phyloP scores from a whole-genome alignment of 129 eudicot genomes.

The Tanacetum coccineum region DNA sequence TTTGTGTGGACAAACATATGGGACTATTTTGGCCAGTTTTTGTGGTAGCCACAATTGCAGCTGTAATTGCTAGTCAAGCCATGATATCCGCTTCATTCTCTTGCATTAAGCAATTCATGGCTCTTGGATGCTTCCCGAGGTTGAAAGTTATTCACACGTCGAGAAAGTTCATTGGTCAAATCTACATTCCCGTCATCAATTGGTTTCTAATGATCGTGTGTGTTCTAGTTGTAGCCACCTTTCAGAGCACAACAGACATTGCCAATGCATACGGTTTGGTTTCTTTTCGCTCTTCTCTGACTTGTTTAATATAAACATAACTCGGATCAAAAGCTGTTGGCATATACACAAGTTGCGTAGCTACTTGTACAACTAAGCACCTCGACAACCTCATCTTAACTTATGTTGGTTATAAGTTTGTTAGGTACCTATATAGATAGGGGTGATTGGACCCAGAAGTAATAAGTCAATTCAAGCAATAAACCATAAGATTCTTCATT shows the following conservation, averaged over 20 bases:
- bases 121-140: conserved; percentile 96
- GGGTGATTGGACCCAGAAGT: too few relatives aligned
- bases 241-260: conserved; percentile 77
- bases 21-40: conserved; percentile 93
- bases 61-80: conserved; percentile 96
- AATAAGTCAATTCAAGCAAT: too few relatives aligned
- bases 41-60: conserved; percentile 83
- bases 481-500: too few relatives aligned
- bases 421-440: too few relatives aligned
- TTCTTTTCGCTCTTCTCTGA: neutral
- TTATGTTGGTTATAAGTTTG: too few relatives aligned
- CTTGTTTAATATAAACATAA: neutral
- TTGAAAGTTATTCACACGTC: conserved; percentile 87
- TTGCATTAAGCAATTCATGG: conserved; percentile 85
- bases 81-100: conserved; percentile 99
- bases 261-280: conserved; percentile 89
- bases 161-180: conserved; percentile 84
- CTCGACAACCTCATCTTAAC: too few relatives aligned
- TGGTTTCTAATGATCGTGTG: conserved; percentile 95
- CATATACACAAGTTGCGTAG: too few relatives aligned
- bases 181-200: conserved; percentile 90
- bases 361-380: too few relatives aligned
- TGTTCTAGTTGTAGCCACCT: conserved; percentile 83
- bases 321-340: neutral
- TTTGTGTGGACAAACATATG: conserved; percentile 38